Evolutionary conservation across 139 green algal genomes (phyloP), one percentile per base, ranked within the genome.

Genomic region (Chlamydomonas sp.): DNA sequence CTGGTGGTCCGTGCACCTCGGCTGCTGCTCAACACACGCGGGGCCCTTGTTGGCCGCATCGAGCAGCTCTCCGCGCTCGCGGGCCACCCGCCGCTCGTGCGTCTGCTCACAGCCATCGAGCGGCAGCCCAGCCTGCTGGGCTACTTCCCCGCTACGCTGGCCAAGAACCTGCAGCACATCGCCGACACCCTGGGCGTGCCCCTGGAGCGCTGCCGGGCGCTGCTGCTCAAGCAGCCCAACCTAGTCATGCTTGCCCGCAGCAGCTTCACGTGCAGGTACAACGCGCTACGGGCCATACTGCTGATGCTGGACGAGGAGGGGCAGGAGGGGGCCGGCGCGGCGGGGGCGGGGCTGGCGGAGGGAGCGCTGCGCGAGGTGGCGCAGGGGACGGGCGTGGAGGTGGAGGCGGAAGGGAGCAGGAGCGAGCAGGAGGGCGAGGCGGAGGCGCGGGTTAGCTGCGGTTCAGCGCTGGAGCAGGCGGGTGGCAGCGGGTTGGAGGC

Each of bases 81-180:
- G 2, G 79, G 63, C 18, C 31, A 20, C 63, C 63, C 17, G 18
- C 59, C 71, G 8, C 71, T 15, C 14, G 17, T 14, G 8, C 61
- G 62, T 3, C 73, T 87, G 61, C 62, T 15, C 15, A 62, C 83
- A 4, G 73, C n/a, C 1, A 73, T 87, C 15, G 73, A 62, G 0
- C 83, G 83, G 16, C 83, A 87, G 31, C 83, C 83, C 1, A 64
- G 59, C 5, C 72, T 87, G n/a, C 83, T 87, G 0, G 73, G 83
- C 62, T 87, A 87, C 83, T 87, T 87, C 57, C 83, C 83, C 6
- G 63, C 59, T 62, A 87, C 83, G 5, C 73, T 87, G 73, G 83
- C 80, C 5, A 59, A 62, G 73, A 87, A 87, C 73, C 83, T 87
- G 17, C 83, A 62, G 6, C 4, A 68, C 63, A 20, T 49, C 2